Evolutionary conservation across 176 grass and related monocot species (phyloP), one percentile per base, ranked within the genome.

Genomic region (Triticum timopheevii): DNA sequence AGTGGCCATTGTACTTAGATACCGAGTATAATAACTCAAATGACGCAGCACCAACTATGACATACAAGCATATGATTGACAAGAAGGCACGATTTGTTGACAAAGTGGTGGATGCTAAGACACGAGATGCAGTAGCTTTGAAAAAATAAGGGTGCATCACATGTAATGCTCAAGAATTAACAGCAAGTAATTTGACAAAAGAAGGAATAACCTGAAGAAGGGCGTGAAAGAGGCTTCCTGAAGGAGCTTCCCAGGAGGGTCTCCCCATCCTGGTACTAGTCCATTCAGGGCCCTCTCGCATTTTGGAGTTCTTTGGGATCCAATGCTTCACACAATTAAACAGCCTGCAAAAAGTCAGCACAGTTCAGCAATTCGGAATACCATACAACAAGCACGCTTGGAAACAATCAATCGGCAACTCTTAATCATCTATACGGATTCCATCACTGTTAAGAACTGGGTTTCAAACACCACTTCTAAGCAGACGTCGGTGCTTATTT

Each of bases 211-310:
- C 93, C 93, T 91, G 86, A 91, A 61, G 80, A 85, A 63, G 38
- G 25, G 86, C 84, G 84, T 95, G 93, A 89, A 80, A 1, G 88
- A 89, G 86, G 88, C 86, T 82, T 88, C 88, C 94, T 94, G 92
- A 96, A 78, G 93, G 97, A 98, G 93, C 97, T 98, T 98, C 94
- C 78, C 94, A 98, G 90, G 92, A 88, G 92, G 92, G 97, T 98
- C 88, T 85, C 77, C 97, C 97, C 93, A 91, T 91, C 94, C 97
- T 87, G 92, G 49, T 96, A 98, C 94, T 98, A 80, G 94, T 96
- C 93, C 97, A 93, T 77, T 94, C 92, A 96, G 96, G 86, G 80
- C 80, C 87, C 88, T 86, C 84, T 86, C 10, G 88, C 97, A 98
- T 98, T 96, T 94, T 98, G 97, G 93, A 98, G 90, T 94, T 94